These are phyloP conservation scores for Mycena citricolor DNA, from an alignment of 1,284 basidiomycete genomes.

Conservation along the genomic window DNA sequence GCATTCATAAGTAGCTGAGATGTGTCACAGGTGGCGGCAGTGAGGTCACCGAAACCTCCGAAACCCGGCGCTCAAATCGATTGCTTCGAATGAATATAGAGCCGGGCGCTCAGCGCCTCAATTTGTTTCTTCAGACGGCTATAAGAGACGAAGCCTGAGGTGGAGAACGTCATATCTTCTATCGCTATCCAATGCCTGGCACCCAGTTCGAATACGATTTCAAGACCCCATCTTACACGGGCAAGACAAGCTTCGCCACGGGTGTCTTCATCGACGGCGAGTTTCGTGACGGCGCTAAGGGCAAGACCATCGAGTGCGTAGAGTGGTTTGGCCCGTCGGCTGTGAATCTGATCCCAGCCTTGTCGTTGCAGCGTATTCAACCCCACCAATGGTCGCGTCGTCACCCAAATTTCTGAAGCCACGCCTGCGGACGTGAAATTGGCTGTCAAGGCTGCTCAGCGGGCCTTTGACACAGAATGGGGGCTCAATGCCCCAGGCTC, in stretches of 20 bases:
- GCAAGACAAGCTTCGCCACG: constrained; percentile 65
- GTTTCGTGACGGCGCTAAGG: constrained; percentile 66
- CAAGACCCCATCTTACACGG: constrained; percentile 69
- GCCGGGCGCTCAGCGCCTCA: too few relatives aligned
- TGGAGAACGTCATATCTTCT: too few relatives aligned
- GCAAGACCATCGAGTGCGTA: constrained; percentile 67
- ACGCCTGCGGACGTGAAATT: constrained; percentile 70
- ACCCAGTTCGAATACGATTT: constrained; percentile 59
- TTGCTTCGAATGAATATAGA: too few relatives aligned
- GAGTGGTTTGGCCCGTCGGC: constrained; percentile 4
- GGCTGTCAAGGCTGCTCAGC: constrained; percentile 77
- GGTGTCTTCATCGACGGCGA: constrained; percentile 85
- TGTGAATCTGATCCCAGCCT: constrained; percentile 33
- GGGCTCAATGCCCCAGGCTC: constrained; percentile 65
- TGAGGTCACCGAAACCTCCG: too few relatives aligned
- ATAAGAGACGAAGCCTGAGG: too few relatives aligned
- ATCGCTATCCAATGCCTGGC: too few relatives aligned
- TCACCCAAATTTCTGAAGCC: constrained; percentile 70
- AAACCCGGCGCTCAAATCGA: too few relatives aligned
- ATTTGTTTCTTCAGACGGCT: too few relatives aligned
- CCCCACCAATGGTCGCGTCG: constrained; percentile 66
- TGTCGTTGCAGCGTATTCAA: constrained; percentile 10
- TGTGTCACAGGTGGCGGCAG: too few relatives aligned
- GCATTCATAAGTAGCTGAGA: too few relatives aligned
- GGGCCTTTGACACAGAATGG: constrained; percentile 76